A percentile compares a stretch with the other conserved stretches of the same genome.
Conservation (phyloP, 495 filamentous ascomycete species). For the Talaromyces trachyspermus region DNA sequence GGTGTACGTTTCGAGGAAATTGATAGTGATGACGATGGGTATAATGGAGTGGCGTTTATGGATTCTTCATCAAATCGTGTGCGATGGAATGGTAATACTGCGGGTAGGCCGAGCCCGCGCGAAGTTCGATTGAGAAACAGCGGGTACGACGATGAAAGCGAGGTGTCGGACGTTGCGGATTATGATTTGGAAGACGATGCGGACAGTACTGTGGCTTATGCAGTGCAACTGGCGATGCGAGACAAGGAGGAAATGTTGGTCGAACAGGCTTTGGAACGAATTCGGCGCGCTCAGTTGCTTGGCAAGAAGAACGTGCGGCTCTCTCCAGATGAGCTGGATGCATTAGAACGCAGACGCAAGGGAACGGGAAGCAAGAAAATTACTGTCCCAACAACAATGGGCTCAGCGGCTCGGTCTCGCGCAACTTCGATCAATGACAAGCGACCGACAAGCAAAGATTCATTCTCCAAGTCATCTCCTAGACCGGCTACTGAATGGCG, state of each 20-base stretch:
- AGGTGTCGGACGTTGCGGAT: constrained; percentile 46
- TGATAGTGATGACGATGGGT: constrained; percentile 56
- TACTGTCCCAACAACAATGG: constrained; percentile 16
- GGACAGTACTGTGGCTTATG: constrained; percentile 40
- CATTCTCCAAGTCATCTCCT: constrained; percentile 10
- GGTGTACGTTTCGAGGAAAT: constrained; percentile 59
- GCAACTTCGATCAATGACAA: constrained; percentile 7
- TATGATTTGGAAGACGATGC: constrained; percentile 49
- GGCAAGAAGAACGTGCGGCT: constrained; percentile 72
- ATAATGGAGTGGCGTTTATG: constrained; percentile 41
- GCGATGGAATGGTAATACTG: not conserved
- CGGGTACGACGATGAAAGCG: constrained; percentile 35
- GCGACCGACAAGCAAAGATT: constrained; percentile 3
- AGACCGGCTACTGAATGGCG: not conserved
- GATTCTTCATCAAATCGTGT: constrained; percentile 9
- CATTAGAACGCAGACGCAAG: constrained; percentile 61
- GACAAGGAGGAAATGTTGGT: constrained; percentile 67
- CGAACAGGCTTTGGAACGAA: constrained; percentile 66
- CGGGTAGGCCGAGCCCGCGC: constrained; percentile 1
- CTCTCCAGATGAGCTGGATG: constrained; percentile 65
- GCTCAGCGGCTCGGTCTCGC: constrained; percentile 13
- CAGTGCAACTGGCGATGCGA: constrained; percentile 46
- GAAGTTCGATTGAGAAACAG: not conserved
- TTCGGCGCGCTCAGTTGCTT: constrained; percentile 62
- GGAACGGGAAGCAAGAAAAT: constrained; percentile 33